A percentile compares a stretch with the other conserved stretches of the same genome.
These are phyloP conservation scores for Alternaria longipes DNA, from an alignment of 2,329 filamentous ascomycete genomes.

Conservation along the genomic window DNA sequence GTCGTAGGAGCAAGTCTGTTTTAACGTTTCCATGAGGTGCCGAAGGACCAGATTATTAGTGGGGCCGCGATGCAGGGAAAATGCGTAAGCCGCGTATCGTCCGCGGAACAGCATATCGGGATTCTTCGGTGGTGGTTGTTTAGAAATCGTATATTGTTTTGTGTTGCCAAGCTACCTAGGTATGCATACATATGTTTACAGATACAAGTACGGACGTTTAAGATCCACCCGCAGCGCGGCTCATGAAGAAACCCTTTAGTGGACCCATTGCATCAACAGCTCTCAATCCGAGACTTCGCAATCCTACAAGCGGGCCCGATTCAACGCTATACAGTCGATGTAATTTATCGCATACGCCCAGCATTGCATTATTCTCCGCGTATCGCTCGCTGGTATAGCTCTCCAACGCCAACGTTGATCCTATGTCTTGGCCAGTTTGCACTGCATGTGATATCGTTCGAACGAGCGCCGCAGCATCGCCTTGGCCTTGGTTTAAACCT, in stretches of 20 bases:
- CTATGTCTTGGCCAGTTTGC: conserved; percentile 86
- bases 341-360: conserved; percentile 86
- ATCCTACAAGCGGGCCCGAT: conserved; percentile 79
- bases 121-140: neutral
- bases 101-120: neutral
- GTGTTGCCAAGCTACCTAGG: conserved; percentile 2
- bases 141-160: conserved; percentile 5
- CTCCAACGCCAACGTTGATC: conserved; percentile 79
- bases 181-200: conserved; percentile 23
- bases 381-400: conserved; percentile 84
- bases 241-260: conserved; percentile 88
- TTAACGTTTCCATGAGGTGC: neutral
- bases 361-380: conserved; percentile 77
- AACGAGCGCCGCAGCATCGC: conserved; percentile 82
- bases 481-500: conserved; percentile 92
- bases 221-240: conserved; percentile 60
- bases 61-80: conserved; percentile 1
- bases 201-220: conserved; percentile 24
- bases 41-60: conserved; percentile 3
- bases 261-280: conserved; percentile 78
- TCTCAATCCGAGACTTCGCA: conserved; percentile 78
- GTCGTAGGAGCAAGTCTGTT: conserved; percentile 1
- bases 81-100: neutral
- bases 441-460: conserved; percentile 79
- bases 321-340: conserved; percentile 90